Conservation (phyloP, 179 eudicot genomes). For the Beta lomatogona region DNA sequence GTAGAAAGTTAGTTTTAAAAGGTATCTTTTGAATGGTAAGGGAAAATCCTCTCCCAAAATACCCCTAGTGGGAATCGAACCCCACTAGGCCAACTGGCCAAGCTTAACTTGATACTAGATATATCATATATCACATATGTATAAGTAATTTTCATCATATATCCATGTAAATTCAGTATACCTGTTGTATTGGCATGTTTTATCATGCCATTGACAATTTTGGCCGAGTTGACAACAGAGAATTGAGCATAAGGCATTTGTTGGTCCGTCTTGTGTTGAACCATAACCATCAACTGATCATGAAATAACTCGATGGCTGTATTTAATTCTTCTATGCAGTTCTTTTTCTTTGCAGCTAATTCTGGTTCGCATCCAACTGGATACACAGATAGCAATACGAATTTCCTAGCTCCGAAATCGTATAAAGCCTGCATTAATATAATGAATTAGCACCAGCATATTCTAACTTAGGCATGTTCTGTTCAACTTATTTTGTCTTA, state of each 20-base stretch:
- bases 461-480: too few species aligned
- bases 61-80: too few species aligned
- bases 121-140: too few species aligned
- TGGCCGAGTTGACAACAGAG: constrained; percentile 42
- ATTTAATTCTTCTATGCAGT: constrained; percentile 33
- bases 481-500: too few species aligned
- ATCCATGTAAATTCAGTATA: background rate
- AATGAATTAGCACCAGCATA: too few species aligned
- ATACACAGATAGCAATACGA: constrained; percentile 40
- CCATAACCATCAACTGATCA: constrained; percentile 33
- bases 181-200: constrained; percentile 33
- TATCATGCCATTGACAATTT: constrained; percentile 43
- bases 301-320: constrained; percentile 38
- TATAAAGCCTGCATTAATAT: constrained; percentile 37
- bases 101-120: too few species aligned
- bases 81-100: too few species aligned
- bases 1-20: too few species aligned
- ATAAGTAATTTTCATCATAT: too few species aligned
- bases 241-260: constrained; percentile 46
- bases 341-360: constrained; percentile 3
- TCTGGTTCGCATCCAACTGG: constrained; percentile 52
- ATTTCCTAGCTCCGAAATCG: constrained; percentile 50
- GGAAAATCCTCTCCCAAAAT: too few species aligned
- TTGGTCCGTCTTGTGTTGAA: constrained; percentile 28
- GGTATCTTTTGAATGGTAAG: too few species aligned